phyloP scores from a whole-genome alignment of 2,329 filamentous ascomycete genomes.

The Neonectria hederae region DNA sequence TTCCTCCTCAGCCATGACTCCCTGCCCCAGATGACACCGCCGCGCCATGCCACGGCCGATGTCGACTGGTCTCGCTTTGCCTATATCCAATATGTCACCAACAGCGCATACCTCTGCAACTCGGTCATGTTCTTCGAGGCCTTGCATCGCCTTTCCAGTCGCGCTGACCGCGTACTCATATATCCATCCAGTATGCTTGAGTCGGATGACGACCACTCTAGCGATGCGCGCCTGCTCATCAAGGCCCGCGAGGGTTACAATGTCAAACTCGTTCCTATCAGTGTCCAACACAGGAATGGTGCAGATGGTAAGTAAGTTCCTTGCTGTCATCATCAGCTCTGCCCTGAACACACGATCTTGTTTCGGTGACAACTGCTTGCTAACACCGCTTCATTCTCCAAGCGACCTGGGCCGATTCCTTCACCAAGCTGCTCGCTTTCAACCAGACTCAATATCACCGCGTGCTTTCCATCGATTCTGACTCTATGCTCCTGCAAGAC shows the following conservation, averaged over 20 bases:
- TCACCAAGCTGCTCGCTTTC: slow-evolving; percentile 75
- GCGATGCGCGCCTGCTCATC: slow-evolving; percentile 49
- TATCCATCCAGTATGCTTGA: slow-evolving; percentile 54
- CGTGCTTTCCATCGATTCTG: slow-evolving; percentile 66
- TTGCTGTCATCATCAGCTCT: not conserved
- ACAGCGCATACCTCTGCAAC: slow-evolving; percentile 58
- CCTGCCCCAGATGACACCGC: not conserved
- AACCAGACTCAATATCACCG: slow-evolving; percentile 68
- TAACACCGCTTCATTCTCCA: slow-evolving; percentile 15
- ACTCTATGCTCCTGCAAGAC: slow-evolving; percentile 67
- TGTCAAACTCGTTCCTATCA: slow-evolving; percentile 55
- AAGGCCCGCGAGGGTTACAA: slow-evolving; percentile 56
- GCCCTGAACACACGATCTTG: not conserved
- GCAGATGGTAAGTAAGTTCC: slow-evolving; percentile 49
- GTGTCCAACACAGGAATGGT: slow-evolving; percentile 50
- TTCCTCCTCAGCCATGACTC: not conserved
- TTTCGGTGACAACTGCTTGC: not conserved
- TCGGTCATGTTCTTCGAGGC: slow-evolving; percentile 61
- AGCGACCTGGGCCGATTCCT: slow-evolving; percentile 71
- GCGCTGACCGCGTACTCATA: slow-evolving; percentile 57
- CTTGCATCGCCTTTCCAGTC: slow-evolving; percentile 52
- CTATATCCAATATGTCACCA: slow-evolving; percentile 61
- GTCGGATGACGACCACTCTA: slow-evolving; percentile 36
- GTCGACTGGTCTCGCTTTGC: slow-evolving; percentile 48
- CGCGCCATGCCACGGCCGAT: not conserved